Percentiles rank a stretch among this genome's conserved stretches.
phyloP scores from a whole-genome alignment of 495 filamentous ascomycete genomes.

The Aspergillus avenaceus region DNA sequence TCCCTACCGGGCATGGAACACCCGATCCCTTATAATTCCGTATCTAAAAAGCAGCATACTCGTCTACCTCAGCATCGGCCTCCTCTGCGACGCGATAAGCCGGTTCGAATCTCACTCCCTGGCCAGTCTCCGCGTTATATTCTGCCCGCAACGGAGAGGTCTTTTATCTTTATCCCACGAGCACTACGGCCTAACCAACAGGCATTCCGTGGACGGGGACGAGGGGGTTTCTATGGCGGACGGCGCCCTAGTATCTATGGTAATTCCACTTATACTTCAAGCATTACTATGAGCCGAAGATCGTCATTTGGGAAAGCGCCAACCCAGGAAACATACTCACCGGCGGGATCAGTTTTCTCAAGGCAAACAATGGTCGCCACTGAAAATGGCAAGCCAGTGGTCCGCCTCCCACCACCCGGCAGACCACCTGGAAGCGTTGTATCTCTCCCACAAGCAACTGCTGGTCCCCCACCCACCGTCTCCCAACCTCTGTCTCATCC shows the following conservation, averaged over 20 bases:
- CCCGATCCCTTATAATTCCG: slow-evolving; percentile 63
- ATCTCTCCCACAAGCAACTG: slow-evolving; percentile 18
- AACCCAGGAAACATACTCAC: slow-evolving; percentile 71
- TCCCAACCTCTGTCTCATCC: slow-evolving; percentile 30
- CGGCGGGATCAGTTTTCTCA: slow-evolving; percentile 71
- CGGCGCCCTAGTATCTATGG: slow-evolving; percentile 78
- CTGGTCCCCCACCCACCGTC: slow-evolving; percentile 16
- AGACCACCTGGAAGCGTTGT: slow-evolving; percentile 26
- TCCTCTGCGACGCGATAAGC: slow-evolving; percentile 92
- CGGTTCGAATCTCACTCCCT: slow-evolving; percentile 89
- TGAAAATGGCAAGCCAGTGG: slow-evolving; percentile 69
- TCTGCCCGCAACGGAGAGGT: slow-evolving; percentile 81
- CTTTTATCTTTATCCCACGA: slow-evolving; percentile 97
- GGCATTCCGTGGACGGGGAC: slow-evolving; percentile 62
- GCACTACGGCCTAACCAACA: slow-evolving; percentile 91
- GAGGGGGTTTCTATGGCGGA: slow-evolving; percentile 65
- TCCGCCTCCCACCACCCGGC: slow-evolving; percentile 73
- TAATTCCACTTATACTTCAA: slow-evolving; percentile 83
- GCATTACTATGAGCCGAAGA: slow-evolving; percentile 82
- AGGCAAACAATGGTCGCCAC: slow-evolving; percentile 53
- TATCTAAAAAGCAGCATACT: slow-evolving; percentile 81
- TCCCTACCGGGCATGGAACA: slow-evolving; percentile 69
- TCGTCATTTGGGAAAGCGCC: slow-evolving; percentile 80
- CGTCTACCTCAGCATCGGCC: slow-evolving; percentile 93
- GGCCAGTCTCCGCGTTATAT: slow-evolving; percentile 76